A percentile compares a stretch with the other conserved stretches of the same genome.
Conservation (phyloP, 345 rosid species). For the Heritiera littoralis region DNA sequence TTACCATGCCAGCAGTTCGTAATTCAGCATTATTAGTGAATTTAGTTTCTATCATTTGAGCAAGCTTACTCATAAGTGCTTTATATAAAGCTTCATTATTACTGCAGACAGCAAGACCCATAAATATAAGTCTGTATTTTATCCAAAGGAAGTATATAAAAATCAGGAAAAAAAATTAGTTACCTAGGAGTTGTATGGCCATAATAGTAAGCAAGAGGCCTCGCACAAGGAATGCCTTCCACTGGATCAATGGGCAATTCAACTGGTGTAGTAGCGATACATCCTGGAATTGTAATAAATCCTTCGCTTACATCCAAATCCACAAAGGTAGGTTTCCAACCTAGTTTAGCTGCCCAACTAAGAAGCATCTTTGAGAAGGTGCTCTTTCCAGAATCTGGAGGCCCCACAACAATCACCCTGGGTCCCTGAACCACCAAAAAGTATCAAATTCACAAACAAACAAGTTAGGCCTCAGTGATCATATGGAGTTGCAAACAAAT, state of each 20-base stretch:
- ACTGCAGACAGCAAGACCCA: conserved; percentile 43
- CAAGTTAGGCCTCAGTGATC: not conserved
- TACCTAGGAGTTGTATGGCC: conserved; percentile 84
- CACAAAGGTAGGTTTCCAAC: conserved; percentile 85
- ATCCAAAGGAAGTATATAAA: not conserved
- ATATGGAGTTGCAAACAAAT: too few relatives aligned
- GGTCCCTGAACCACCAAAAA: conserved; percentile 62
- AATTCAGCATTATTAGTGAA: conserved; percentile 66
- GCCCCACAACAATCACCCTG: conserved; percentile 85
- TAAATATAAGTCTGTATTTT: not conserved
- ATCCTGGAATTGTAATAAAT: conserved; percentile 76
- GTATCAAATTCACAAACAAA: conserved; percentile 13
- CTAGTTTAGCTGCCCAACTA: conserved; percentile 95
- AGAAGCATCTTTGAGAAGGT: conserved; percentile 88
- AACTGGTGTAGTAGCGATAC: conserved; percentile 87
- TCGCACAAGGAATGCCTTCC: conserved; percentile 87
- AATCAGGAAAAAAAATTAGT: conserved; percentile 20
- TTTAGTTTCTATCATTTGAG: conserved; percentile 77
- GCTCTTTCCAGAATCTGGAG: conserved; percentile 93
- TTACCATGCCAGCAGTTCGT: conserved; percentile 87
- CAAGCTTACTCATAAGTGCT: conserved; percentile 77
- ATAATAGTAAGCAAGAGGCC: conserved; percentile 80
- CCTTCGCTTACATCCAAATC: conserved; percentile 97
- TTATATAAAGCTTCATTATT: conserved; percentile 71
- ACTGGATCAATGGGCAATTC: conserved; percentile 92